Evolutionary conservation across 768 basidiomycete genomes (phyloP).

Genomic region (Mycena vitilis): DNA sequence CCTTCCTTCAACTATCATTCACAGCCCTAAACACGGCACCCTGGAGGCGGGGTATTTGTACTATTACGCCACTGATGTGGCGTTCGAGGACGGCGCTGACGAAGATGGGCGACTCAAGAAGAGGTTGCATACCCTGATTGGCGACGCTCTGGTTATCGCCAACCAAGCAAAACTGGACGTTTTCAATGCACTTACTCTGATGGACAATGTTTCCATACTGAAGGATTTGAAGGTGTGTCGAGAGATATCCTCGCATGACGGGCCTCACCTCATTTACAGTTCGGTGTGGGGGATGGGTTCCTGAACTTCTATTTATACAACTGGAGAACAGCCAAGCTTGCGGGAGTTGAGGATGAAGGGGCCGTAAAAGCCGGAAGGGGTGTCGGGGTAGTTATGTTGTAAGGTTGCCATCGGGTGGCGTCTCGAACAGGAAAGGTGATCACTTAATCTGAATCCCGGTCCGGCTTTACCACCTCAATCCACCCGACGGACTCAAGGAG

Average conservation of each 20-base stretch:
- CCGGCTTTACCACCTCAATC: background rate
- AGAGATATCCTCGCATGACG: slow-evolving; percentile 2
- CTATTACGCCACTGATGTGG: slow-evolving; percentile 91
- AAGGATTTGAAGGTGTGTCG: slow-evolving; percentile 80
- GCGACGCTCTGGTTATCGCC: slow-evolving; percentile 86
- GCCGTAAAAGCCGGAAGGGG: slow-evolving; percentile 76
- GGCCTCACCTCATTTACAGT: slow-evolving; percentile 58
- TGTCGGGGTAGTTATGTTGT: slow-evolving; percentile 96
- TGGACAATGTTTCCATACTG: slow-evolving; percentile 91
- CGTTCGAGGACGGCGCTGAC: slow-evolving; percentile 71
- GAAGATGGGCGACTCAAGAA: slow-evolving; percentile 72
- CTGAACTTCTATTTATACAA: slow-evolving; percentile 96
- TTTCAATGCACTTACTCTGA: slow-evolving; percentile 92
- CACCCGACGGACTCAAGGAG: background rate
- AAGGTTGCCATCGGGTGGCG: slow-evolving; percentile 32
- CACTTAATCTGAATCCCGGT: background rate
- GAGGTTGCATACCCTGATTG: slow-evolving; percentile 77
- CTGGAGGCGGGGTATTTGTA: slow-evolving; percentile 96
- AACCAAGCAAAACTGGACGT: slow-evolving; percentile 93
- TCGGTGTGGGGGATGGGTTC: slow-evolving; percentile 92
- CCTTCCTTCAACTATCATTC: slow-evolving; percentile 93
- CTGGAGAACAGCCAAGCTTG: slow-evolving; percentile 86
- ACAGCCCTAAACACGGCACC: slow-evolving; percentile 72
- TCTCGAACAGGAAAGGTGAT: background rate
- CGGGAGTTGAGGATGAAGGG: slow-evolving; percentile 71